Percentiles rank a stretch among this genome's conserved stretches.
phyloP scores from a whole-genome alignment of 1,284 basidiomycete genomes.

The Takashimella koratensis region DNA sequence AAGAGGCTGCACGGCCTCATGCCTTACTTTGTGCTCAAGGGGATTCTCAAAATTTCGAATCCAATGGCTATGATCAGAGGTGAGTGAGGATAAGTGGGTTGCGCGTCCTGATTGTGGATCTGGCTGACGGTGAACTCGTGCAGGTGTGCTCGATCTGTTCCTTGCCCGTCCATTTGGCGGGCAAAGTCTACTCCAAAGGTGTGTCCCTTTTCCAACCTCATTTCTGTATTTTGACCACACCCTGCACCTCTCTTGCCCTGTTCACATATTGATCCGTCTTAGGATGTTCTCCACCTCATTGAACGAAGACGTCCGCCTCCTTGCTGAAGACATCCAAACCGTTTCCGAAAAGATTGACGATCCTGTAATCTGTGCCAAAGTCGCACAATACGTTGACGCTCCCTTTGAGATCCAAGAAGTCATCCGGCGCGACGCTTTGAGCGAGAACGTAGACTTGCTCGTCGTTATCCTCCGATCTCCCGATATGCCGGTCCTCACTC shows the following conservation, averaged over 20 bases:
- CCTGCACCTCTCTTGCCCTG: not conserved
- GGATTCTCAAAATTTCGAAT: conserved; percentile 88
- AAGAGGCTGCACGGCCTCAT: conserved; percentile 94
- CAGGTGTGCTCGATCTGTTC: conserved; percentile 84
- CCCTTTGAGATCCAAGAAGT: conserved; percentile 80
- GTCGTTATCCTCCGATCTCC: conserved; percentile 77
- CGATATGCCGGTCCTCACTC: conserved; percentile 68
- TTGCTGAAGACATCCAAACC: conserved; percentile 79
- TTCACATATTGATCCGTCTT: conserved; percentile 7
- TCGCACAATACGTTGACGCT: conserved; percentile 79
- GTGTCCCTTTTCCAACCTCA: conserved; percentile 9
- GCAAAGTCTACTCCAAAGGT: conserved; percentile 83
- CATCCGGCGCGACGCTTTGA: conserved; percentile 73
- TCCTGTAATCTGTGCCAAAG: conserved; percentile 79
- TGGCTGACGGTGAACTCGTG: no score
- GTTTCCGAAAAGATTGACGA: conserved; percentile 88
- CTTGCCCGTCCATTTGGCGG: conserved; percentile 97
- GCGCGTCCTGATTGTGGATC: not conserved
- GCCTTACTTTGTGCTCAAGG: conserved; percentile 96
- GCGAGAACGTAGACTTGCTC: conserved; percentile 74
- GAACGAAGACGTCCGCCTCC: conserved; percentile 76
- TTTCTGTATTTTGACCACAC: no score
- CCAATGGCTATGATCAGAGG: conserved; percentile 93
- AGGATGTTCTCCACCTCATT: conserved; percentile 94
- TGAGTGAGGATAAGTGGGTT: conserved; percentile 16